These are phyloP conservation scores for Tubosaeta brunneosetosa DNA, from an alignment of 768 basidiomycete genomes.

Conservation along the genomic window DNA sequence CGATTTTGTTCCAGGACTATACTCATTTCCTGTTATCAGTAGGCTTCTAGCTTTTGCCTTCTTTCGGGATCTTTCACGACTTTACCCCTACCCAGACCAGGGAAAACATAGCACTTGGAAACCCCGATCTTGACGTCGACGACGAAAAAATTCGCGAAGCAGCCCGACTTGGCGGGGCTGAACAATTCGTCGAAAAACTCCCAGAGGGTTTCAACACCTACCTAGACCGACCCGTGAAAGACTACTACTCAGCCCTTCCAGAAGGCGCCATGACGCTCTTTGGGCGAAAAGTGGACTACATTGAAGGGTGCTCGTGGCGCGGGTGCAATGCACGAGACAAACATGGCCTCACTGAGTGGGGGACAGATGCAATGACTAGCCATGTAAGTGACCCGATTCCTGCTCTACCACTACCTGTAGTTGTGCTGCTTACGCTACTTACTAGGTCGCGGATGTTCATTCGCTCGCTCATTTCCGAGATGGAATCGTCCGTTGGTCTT, in stretches of 20 bases:
- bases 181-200: conserved; percentile 56
- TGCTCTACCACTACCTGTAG: neutral
- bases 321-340: conserved; percentile 40
- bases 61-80: too few relatives aligned
- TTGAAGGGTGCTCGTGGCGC: conserved; percentile 35
- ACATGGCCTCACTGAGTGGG: conserved; percentile 43
- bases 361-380: conserved; percentile 76
- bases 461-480: conserved; percentile 49
- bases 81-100: too few relatives aligned
- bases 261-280: conserved; percentile 58
- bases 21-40: too few relatives aligned
- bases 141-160: conserved; percentile 55
- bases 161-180: conserved; percentile 66
- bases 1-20: conserved; percentile 75
- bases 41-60: too few relatives aligned
- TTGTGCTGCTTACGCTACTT: too few relatives aligned
- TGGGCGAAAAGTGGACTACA: conserved; percentile 53
- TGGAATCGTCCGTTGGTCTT: conserved; percentile 47
- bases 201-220: conserved; percentile 68
- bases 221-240: conserved; percentile 65
- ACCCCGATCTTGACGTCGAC: too few relatives aligned
- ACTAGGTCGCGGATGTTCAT: too few relatives aligned
- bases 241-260: conserved; percentile 37
- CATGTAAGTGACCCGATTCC: conserved; percentile 44
- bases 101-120: too few relatives aligned